Conservation (phyloP, 2,329 filamentous ascomycete genomes). For the Microascus cirrosus region DNA sequence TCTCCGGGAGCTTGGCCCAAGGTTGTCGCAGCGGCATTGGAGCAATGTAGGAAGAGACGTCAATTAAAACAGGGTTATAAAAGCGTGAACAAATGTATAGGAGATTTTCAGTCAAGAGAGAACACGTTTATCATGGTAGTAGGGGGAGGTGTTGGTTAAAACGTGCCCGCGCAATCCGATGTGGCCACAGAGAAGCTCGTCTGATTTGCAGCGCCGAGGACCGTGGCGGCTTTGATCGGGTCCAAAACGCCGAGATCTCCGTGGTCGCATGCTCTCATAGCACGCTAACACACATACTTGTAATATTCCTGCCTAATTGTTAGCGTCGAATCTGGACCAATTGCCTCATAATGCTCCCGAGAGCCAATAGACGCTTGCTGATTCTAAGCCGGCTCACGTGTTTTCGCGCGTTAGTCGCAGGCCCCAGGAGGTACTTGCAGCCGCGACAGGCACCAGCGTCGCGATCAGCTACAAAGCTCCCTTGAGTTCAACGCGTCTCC, state of each 20-base stretch:
- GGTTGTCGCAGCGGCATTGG: conserved; percentile 28
- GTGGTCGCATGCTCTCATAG: background rate
- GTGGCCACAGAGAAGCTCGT: background rate
- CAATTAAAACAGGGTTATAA: background rate
- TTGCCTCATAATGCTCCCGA: background rate
- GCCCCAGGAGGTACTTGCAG: background rate
- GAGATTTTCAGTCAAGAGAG: background rate
- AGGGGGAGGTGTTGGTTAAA: background rate
- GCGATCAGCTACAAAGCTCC: background rate
- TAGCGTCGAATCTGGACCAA: background rate
- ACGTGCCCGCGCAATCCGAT: background rate
- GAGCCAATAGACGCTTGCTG: background rate
- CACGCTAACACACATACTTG: background rate
- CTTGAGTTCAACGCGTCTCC: background rate
- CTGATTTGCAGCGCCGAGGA: background rate
- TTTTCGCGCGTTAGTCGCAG: conserved; percentile 3
- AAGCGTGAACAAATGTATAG: background rate
- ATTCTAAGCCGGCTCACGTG: conserved; percentile 8
- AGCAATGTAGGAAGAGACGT: background rate
- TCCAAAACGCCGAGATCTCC: background rate
- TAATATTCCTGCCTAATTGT: background rate
- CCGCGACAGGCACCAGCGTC: conserved; percentile 1
- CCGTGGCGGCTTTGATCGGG: background rate
- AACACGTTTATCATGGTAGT: background rate
- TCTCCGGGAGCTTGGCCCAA: conserved; percentile 22